Evolutionary conservation across 2,329 filamentous ascomycete species (phyloP).

Genomic region (Trichoderma atroviride): DNA sequence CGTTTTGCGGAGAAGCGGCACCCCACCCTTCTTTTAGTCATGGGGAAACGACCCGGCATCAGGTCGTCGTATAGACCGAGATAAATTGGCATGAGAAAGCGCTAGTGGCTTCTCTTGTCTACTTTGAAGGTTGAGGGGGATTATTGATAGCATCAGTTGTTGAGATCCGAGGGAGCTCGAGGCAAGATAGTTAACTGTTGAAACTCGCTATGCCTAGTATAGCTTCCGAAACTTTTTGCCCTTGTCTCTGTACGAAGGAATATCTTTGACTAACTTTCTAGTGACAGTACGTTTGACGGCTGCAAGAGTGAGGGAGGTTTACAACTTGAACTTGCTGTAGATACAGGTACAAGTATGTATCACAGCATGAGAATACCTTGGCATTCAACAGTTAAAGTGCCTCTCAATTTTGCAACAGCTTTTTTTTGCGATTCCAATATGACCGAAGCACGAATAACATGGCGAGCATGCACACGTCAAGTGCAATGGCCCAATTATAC

Average conservation of each 20-base stretch:
- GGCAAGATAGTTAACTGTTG: background rate
- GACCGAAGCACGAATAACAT: constrained; percentile 29
- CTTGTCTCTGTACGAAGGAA: constrained; percentile 37
- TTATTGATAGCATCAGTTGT: background rate
- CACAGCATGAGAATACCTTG: background rate
- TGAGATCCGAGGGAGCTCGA: background rate
- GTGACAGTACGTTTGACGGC: constrained; percentile 22
- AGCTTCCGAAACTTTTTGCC: constrained; percentile 28
- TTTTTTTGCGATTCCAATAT: constrained; percentile 6
- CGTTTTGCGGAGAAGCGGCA: constrained; percentile 13
- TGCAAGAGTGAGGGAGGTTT: constrained; percentile 32
- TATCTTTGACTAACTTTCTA: constrained; percentile 34
- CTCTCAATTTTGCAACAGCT: background rate
- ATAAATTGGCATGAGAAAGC: background rate
- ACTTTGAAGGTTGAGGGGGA: too few relatives aligned
- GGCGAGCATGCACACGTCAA: constrained; percentile 33
- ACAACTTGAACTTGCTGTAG: constrained; percentile 26
- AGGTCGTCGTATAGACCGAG: background rate
- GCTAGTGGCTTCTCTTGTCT: background rate
- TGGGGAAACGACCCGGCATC: background rate
- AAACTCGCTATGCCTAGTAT: too few relatives aligned
- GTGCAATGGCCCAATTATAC: constrained; percentile 37
- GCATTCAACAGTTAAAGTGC: background rate
- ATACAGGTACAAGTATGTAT: background rate
- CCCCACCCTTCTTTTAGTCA: constrained; percentile 21